Evolutionary conservation across 2,329 filamentous ascomycete genomes (phyloP).

Genomic region (Shiraia bambusicola): DNA sequence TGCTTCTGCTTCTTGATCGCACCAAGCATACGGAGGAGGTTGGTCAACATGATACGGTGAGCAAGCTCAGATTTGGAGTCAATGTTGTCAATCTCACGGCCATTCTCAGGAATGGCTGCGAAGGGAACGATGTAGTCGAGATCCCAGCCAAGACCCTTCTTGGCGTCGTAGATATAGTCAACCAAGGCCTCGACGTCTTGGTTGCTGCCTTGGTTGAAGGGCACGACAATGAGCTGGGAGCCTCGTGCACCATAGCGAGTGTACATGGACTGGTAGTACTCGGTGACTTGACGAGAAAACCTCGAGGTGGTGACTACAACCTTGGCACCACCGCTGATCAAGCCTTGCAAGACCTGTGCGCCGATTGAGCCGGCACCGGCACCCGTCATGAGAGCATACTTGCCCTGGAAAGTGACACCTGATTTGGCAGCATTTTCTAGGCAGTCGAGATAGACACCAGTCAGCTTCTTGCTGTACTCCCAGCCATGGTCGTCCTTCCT

Average conservation of each 20-base stretch:
- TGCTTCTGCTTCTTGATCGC: conserved; percentile 89
- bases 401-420: conserved; percentile 89
- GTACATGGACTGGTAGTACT: conserved; percentile 99
- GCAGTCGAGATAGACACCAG: conserved; percentile 86
- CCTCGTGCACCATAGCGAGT: conserved; percentile 89
- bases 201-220: conserved; percentile 98
- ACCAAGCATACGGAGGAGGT: conserved; percentile 87
- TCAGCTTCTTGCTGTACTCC: conserved; percentile 99
- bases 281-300: conserved; percentile 95
- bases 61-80: conserved; percentile 98
- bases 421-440: conserved; percentile 83
- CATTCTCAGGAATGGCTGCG: conserved; percentile 95
- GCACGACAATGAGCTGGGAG: conserved; percentile 95
- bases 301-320: conserved; percentile 95
- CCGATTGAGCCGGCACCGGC: conserved; percentile 97
- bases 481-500: conserved; percentile 90
- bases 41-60: conserved; percentile 98
- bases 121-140: conserved; percentile 95
- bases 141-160: conserved; percentile 97
- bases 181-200: conserved; percentile 94
- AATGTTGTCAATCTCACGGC: conserved; percentile 93
- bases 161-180: conserved; percentile 94
- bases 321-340: conserved; percentile 95
- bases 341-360: conserved; percentile 90
- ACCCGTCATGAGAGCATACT: conserved; percentile 97